Evolutionary conservation across 2,329 filamentous ascomycete genomes (phyloP), one percentile per base, ranked within the genome.

Genomic region (Colletotrichum camelliae): DNA sequence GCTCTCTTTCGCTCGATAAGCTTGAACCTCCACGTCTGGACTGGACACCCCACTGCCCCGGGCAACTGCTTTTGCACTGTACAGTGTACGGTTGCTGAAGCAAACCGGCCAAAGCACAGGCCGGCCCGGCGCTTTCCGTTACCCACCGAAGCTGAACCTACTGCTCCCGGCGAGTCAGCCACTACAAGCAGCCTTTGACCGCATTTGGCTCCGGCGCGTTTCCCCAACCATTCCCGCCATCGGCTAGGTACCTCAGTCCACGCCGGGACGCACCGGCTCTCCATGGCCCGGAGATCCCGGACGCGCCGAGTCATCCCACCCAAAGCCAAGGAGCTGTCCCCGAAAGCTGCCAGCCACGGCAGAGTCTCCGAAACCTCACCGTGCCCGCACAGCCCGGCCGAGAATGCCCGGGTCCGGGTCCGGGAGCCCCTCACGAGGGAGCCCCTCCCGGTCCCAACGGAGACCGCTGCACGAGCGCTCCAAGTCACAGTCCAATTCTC

Each of bases 401-500:
- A 81, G 78, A 74, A 81, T 81, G 80, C 79, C 80, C 75, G 79
- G 78, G 69, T 80, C 80, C 75, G 79, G 78, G 69, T 80, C 79
- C 52, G 74, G 74, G 74, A 76, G 74, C 70, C 70, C 73, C 68
- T 75, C 72, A 24, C 72, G 72, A 55, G 72, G 72, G 52, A 67
- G 72, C 55, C 70, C 74, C 65, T 77, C 74, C 74, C 82, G 78
- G 79, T 79, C 79, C 80, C 81, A 78, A 78, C 81, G 77, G 72
- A 77, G 79, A 78, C 85, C 86, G 52, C 81, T 86, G 70, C 83
- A 85, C 77, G 84, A 87, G 80, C 84, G 84, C 70, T 83, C 84
- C 48, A 83, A 82, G 35, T 86, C 87, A 76, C 84, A 87, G 79
- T 85, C 83, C 79, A 87, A 85, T 78, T 81, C 81, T 55, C 81